Evolutionary conservation across 306 rosid species (phyloP), one percentile per base, ranked within the genome.

Genomic region (Myrica gale): DNA sequence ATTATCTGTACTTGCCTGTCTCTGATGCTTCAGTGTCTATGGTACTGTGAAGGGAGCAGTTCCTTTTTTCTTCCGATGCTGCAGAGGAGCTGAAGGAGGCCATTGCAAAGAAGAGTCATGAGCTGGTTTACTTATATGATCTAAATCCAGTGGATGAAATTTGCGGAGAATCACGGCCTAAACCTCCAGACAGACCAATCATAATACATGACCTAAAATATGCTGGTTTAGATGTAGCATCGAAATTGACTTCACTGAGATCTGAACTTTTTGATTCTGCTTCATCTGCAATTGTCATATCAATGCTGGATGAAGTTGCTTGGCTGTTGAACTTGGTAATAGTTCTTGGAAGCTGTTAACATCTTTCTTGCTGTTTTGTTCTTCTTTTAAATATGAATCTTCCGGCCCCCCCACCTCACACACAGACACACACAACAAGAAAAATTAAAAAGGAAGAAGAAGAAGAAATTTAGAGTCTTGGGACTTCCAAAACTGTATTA

Each of bases 251-350:
- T 43, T 83, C 89, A 80, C 60, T 95, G 85, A 94, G 96, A 79
- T 85, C 90, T 52, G 96, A 90, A 82, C 95, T 92, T 78, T 76
- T 21, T 5, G 78, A 66, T 73, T 79, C 90, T 80, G 97, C 89
- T 80, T 85, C 98, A 74, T 86, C 98, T 58, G 97, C 96, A 44
- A 92, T 95, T 71, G 78, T 90, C 39, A 79, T 95, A 79, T 92
- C 97, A 44, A 87, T 86, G 93, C 98, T 95, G 12, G 98, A 95
- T 88, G 97, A 95, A 87, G 77, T 95, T 76, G 98, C 98, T 26
- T 95, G 98, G 98, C 72, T 95, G 75, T 83, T 92, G 87, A 95
- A 95, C 90, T 79, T 92, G 98, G 98, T 95, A 95, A 73, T 78
- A 53, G 73, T 58, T 78, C 74, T 78, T 79, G 54, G 54, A 79